A percentile compares a stretch with the other conserved stretches of the same genome.
Conservation (phyloP, 2,329 filamentous ascomycete genomes). For the Aureobasidium pullulans region DNA sequence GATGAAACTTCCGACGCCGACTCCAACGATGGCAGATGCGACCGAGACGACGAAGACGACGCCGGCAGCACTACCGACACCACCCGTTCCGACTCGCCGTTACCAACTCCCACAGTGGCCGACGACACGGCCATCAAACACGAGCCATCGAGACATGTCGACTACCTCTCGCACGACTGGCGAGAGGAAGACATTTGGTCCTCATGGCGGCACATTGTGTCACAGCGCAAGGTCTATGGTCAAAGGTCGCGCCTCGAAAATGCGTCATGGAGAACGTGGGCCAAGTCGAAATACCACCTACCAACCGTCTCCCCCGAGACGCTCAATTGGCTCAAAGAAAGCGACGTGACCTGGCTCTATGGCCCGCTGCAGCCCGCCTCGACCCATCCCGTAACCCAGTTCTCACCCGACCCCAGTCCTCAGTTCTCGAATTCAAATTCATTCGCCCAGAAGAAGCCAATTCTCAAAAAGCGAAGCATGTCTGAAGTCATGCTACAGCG, state of each 20-base stretch:
- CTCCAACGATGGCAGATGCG: constrained; percentile 33
- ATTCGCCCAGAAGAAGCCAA: constrained; percentile 76
- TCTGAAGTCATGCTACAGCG: constrained; percentile 91
- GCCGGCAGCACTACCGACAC: constrained; percentile 51
- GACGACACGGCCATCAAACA: constrained; percentile 71
- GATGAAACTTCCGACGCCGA: constrained; percentile 20
- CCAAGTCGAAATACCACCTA: constrained; percentile 80
- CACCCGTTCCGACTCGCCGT: constrained; percentile 50
- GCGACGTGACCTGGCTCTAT: constrained; percentile 95
- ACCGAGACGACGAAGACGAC: constrained; percentile 23
- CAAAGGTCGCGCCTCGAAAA: constrained; percentile 84
- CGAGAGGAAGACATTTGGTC: constrained; percentile 95
- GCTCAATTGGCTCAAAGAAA: constrained; percentile 95
- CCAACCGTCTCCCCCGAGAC: constrained; percentile 85
- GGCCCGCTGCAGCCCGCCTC: constrained; percentile 76
- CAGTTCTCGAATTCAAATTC: constrained; percentile 57
- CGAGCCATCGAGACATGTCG: constrained; percentile 81
- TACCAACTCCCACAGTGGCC: constrained; percentile 55
- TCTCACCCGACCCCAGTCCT: constrained; percentile 44
- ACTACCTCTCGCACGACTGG: constrained; percentile 91
- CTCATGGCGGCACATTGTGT: constrained; percentile 89
- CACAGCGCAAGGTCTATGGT: constrained; percentile 68
- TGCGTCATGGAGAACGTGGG: constrained; percentile 95
- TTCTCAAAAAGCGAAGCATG: constrained; percentile 93
- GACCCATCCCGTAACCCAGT: constrained; percentile 44